Conservation (phyloP, 2,329 filamentous ascomycete genomes). For the Cladosporium cucumerinum region DNA sequence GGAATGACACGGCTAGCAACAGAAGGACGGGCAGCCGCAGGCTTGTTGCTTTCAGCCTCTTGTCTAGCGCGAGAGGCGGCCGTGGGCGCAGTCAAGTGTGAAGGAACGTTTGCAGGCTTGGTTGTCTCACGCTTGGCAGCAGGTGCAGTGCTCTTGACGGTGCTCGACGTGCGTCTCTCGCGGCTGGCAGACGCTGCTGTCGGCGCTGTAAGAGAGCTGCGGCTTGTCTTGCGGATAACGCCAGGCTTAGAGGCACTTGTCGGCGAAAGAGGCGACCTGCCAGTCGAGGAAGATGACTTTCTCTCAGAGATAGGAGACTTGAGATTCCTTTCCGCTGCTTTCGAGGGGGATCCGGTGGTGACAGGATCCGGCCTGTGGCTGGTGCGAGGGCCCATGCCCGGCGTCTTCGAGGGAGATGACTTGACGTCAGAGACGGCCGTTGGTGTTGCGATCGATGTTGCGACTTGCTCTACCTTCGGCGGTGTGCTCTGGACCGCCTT, state of each 20-base stretch:
- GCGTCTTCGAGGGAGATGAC: conserved; percentile 16
- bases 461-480: conserved; percentile 16
- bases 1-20: conserved; percentile 13
- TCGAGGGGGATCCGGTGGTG: conserved; percentile 22
- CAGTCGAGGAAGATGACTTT: conserved; percentile 11
- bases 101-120: conserved; percentile 62
- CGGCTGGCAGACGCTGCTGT: conserved; percentile 34
- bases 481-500: conserved; percentile 1
- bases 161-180: conserved; percentile 17
- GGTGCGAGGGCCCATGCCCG: conserved; percentile 5
- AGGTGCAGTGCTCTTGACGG: conserved; percentile 22
- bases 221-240: conserved; percentile 29
- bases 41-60: conserved; percentile 27
- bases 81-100: conserved; percentile 67
- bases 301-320: conserved; percentile 19
- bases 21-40: conserved; percentile 22
- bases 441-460: neutral
- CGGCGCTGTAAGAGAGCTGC: conserved; percentile 34
- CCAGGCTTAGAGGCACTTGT: neutral
- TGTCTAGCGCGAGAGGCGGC: conserved; percentile 65
- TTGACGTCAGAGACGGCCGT: conserved; percentile 9
- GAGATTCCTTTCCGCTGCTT: conserved; percentile 17
- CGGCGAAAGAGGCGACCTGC: conserved; percentile 19
- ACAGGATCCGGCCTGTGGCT: conserved; percentile 21
- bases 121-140: conserved; percentile 59